Evolutionary conservation across 495 filamentous ascomycete species (phyloP).

Genomic region (Pseudomonodictys pantanalensis): DNA sequence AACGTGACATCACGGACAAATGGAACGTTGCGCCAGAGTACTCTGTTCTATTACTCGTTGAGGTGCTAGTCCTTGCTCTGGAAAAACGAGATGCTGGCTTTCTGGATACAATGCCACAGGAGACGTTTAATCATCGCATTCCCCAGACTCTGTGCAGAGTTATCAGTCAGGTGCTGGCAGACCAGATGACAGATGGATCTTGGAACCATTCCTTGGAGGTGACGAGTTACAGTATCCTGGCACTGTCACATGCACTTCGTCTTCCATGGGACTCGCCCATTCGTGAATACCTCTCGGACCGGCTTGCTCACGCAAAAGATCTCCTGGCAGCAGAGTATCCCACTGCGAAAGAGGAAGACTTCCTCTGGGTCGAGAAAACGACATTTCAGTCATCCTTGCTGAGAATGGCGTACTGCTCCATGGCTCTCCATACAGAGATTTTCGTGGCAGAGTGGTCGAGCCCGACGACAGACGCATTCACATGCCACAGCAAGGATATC

Average conservation of each 20-base stretch:
- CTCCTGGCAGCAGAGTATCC: background rate
- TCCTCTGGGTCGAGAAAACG: constrained; percentile 48
- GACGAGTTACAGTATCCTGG: constrained; percentile 1
- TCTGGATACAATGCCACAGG: background rate
- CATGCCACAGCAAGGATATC: background rate
- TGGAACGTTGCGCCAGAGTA: constrained; percentile 3
- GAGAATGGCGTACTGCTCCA: constrained; percentile 38
- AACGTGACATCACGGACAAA: background rate
- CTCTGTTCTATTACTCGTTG: background rate
- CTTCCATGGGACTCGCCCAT: background rate
- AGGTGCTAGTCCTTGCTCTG: background rate
- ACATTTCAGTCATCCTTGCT: constrained; percentile 39
- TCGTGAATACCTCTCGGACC: background rate
- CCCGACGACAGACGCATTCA: background rate
- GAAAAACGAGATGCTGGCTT: background rate
- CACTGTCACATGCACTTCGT: background rate
- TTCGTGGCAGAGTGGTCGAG: background rate
- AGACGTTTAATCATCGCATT: background rate
- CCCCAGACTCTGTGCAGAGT: background rate
- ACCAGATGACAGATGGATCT: background rate
- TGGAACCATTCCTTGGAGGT: background rate
- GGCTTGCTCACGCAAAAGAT: background rate
- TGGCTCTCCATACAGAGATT: constrained; percentile 32
- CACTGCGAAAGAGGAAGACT: background rate
- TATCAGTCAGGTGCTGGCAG: background rate